Evolutionary conservation across 1,139 yeast genomes (phyloP).

Genomic region (Hansenula lynferdii): DNA sequence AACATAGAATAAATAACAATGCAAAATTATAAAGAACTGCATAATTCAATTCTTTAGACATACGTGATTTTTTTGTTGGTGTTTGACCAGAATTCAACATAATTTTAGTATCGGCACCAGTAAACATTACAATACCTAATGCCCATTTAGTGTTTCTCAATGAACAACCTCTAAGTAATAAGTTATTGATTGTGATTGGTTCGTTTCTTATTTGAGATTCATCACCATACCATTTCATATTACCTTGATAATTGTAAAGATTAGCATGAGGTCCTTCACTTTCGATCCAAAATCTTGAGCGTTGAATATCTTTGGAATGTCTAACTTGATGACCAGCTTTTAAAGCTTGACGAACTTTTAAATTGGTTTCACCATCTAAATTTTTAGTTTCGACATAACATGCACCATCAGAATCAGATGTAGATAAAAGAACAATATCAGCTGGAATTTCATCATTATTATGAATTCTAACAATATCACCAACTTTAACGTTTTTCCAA

Average conservation of each 20-base stretch:
- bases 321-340: conserved; percentile 61
- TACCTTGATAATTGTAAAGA: conserved; percentile 80
- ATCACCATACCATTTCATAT: conserved; percentile 31
- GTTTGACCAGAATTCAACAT: conserved; percentile 92
- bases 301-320: conserved; percentile 68
- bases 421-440: conserved; percentile 72
- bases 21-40: conserved; percentile 77
- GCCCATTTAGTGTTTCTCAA: conserved; percentile 93
- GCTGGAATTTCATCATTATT: conserved; percentile 94
- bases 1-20: conserved; percentile 71
- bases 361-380: conserved; percentile 93
- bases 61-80: conserved; percentile 83
- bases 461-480: conserved; percentile 80
- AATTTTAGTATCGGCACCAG: conserved; percentile 89
- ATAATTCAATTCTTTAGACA: conserved; percentile 76
- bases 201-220: conserved; percentile 48
- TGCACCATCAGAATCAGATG: conserved; percentile 85
- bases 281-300: conserved; percentile 77
- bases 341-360: conserved; percentile 74
- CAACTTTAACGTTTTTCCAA: conserved; percentile 90
- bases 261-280: conserved; percentile 88
- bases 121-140: conserved; percentile 81
- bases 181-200: conserved; percentile 74
- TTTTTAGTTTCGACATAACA: conserved; percentile 94
- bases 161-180: conserved; percentile 86